Percentiles rank a stretch among this genome's conserved stretches.
These are phyloP conservation scores for Salvia hispanica DNA, from an alignment of 257 asterid genomes.

Conservation along the genomic window DNA sequence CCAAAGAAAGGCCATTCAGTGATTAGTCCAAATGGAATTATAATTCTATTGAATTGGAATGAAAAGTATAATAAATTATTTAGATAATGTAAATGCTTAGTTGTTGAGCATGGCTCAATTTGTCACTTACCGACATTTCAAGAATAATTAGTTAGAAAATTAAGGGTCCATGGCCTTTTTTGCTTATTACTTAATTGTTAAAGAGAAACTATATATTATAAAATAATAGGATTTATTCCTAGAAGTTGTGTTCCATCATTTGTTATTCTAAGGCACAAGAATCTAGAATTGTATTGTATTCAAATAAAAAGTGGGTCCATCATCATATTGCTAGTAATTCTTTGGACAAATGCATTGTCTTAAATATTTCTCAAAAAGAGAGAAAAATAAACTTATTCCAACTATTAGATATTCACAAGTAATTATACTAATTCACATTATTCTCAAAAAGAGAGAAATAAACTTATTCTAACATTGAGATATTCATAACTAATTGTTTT, in stretches of 20 bases:
- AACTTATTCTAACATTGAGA: too few relatives aligned
- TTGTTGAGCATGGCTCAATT: constrained; percentile 23
- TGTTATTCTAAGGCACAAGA: constrained; percentile 22
- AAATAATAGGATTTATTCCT: constrained; percentile 24
- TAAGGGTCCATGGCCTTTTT: constrained; percentile 5
- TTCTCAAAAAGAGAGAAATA: too few relatives aligned
- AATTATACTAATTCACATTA: too few relatives aligned
- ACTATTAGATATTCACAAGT: too few relatives aligned
- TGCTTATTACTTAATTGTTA: constrained; percentile 7
- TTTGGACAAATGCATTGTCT: neutral
- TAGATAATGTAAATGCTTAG: neutral
- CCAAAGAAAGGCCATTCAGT: neutral
- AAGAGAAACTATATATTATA: neutral
- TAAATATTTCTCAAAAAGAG: too few relatives aligned
- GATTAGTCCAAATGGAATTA: neutral
- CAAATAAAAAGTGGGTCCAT: constrained; percentile 23
- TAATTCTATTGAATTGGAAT: constrained; percentile 16
- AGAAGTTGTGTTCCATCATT: constrained; percentile 16
- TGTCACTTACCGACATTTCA: constrained; percentile 24
- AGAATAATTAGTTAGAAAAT: constrained; percentile 21
- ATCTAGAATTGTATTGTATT: constrained; percentile 7
- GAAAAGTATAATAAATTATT: neutral
- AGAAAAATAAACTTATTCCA: too few relatives aligned
- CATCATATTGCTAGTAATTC: constrained; percentile 21
- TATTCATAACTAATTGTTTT: too few relatives aligned